phyloP scores from a whole-genome alignment of 148 eudicot species.

The Amaranthus cruentus region DNA sequence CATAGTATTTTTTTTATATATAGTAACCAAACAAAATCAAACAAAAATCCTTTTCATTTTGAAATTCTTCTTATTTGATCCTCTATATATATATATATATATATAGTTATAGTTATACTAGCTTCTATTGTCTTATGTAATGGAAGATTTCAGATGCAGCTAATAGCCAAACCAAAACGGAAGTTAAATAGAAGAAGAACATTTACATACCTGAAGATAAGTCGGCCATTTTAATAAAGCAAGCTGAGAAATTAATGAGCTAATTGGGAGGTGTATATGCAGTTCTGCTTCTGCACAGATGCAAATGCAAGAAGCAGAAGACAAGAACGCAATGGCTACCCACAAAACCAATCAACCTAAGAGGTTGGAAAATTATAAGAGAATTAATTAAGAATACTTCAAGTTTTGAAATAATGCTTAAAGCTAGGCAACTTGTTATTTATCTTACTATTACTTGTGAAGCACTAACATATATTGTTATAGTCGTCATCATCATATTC shows the following conservation, averaged over 20 bases:
- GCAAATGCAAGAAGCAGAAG: conserved; percentile 8
- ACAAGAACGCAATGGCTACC: background rate
- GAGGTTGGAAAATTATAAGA: background rate
- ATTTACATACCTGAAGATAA: background rate
- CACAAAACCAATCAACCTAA: background rate
- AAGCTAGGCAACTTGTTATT: background rate
- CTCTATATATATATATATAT: no score
- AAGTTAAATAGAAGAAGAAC: background rate
- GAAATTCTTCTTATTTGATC: no score
- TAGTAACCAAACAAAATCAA: no score
- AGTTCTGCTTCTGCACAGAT: conserved; percentile 7
- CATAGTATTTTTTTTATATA: no score
- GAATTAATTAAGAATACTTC: background rate
- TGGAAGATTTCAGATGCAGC: background rate
- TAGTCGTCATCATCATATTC: background rate
- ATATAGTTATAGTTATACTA: no score
- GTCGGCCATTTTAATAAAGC: conserved; percentile 5
- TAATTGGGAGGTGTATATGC: background rate
- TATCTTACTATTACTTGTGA: conserved; percentile 16
- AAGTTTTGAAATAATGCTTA: background rate
- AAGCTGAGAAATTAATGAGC: background rate
- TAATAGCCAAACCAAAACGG: no score
- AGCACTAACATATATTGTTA: conserved; percentile 15
- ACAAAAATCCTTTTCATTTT: no score
- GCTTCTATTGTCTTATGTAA: background rate